These are phyloP conservation scores for Calonectria ilicicola DNA, from an alignment of 2,329 filamentous ascomycete species.

Conservation along the genomic window DNA sequence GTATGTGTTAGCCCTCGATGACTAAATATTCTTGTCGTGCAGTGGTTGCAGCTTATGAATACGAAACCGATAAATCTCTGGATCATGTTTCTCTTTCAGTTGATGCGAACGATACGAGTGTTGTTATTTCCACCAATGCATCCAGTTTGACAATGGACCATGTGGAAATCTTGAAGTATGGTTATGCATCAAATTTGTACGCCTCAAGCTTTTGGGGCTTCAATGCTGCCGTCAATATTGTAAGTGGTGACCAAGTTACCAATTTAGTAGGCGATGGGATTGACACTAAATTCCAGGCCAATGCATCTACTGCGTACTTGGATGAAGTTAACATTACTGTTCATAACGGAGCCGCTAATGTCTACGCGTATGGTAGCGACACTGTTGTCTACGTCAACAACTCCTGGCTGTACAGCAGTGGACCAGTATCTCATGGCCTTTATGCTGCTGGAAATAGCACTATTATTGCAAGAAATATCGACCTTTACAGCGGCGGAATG, in stretches of 20 bases:
- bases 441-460: slow-evolving; percentile 9
- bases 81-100: background rate
- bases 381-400: background rate
- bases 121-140: background rate
- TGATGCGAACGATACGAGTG: background rate
- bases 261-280: background rate
- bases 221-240: background rate
- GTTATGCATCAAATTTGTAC: background rate
- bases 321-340: slow-evolving; percentile 8
- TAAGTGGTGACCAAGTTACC: background rate
- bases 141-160: background rate
- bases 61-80: background rate
- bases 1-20: background rate
- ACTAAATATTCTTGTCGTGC: background rate
- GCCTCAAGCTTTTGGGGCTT: background rate
- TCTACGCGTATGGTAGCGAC: slow-evolving; percentile 1
- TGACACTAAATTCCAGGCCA: background rate
- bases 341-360: slow-evolving; percentile 7
- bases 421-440: slow-evolving; percentile 1
- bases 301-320: background rate
- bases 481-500: background rate
- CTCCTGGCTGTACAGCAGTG: slow-evolving; percentile 5
- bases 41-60: slow-evolving; percentile 2
- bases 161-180: background rate
- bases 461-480: background rate